phyloP scores from a whole-genome alignment of 352 stramenopile species.

The Phytophthora meadii region DNA sequence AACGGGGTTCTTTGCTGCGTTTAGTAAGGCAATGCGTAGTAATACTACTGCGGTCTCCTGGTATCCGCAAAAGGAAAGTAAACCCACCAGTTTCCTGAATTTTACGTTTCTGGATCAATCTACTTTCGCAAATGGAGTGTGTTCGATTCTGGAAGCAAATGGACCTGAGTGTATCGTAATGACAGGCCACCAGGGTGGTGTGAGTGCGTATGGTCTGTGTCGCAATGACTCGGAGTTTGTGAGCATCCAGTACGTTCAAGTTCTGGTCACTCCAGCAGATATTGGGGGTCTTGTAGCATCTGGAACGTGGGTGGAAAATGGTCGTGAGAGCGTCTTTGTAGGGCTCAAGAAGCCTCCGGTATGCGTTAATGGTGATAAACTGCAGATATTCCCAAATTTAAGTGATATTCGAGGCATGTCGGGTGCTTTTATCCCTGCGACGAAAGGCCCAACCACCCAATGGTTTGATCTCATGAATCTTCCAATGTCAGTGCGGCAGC shows the following conservation, averaged over 20 bases:
- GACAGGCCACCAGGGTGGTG: slow-evolving; percentile 44
- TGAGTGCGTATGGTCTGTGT: slow-evolving; percentile 45
- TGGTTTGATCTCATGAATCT: slow-evolving; percentile 45
- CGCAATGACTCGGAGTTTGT: slow-evolving; percentile 45
- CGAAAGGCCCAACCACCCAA: slow-evolving; percentile 27
- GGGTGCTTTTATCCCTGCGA: slow-evolving; percentile 18
- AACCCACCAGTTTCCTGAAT: slow-evolving; percentile 40
- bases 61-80: slow-evolving; percentile 42
- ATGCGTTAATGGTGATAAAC: slow-evolving; percentile 22
- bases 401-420: slow-evolving; percentile 26
- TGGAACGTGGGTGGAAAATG: slow-evolving; percentile 43
- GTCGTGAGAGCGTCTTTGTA: slow-evolving; percentile 36
- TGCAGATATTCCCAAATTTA: slow-evolving; percentile 23
- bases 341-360: slow-evolving; percentile 27
- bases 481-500: slow-evolving; percentile 26
- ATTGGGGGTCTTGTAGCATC: slow-evolving; percentile 39
- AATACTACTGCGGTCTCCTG: slow-evolving; percentile 33
- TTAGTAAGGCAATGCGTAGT: slow-evolving; percentile 31
- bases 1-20: slow-evolving; percentile 30
- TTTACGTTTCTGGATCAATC: slow-evolving; percentile 33
- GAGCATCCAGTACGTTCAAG: slow-evolving; percentile 41
- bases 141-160: slow-evolving; percentile 32
- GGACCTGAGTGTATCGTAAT: slow-evolving; percentile 47
- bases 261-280: slow-evolving; percentile 42
- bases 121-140: slow-evolving; percentile 25